Conservation (phyloP, 805 yeast species). For the Candida manassasensis region DNA sequence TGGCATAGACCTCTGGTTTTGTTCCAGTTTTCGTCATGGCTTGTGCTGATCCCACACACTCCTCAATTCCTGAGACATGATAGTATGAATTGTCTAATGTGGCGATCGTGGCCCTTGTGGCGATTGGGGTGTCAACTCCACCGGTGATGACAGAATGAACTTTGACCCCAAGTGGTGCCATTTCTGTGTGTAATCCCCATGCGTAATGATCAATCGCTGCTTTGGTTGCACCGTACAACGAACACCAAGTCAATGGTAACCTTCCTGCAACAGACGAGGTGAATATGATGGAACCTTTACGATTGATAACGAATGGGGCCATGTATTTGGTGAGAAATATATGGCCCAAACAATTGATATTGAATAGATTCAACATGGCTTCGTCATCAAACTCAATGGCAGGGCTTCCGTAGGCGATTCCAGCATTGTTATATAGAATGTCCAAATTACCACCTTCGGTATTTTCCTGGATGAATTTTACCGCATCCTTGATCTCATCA, state of each 20-base stretch:
- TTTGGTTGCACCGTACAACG: slow-evolving; percentile 32
- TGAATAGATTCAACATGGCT: slow-evolving; percentile 15
- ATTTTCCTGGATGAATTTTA: slow-evolving; percentile 15
- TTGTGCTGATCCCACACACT: slow-evolving; percentile 15
- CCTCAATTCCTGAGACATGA: slow-evolving; percentile 19
- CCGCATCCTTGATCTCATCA: slow-evolving; percentile 23
- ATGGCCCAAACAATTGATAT: slow-evolving; percentile 37
- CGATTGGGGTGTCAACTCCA: slow-evolving; percentile 24
- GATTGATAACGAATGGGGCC: slow-evolving; percentile 23
- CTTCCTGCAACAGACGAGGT: slow-evolving; percentile 30
- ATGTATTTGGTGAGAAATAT: slow-evolving; percentile 30
- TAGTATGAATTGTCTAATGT: slow-evolving; percentile 6
- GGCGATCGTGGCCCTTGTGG: not conserved
- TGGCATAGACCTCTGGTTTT: slow-evolving; percentile 22
- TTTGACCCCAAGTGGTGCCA: slow-evolving; percentile 31
- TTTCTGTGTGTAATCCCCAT: slow-evolving; percentile 24
- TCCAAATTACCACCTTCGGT: slow-evolving; percentile 30
- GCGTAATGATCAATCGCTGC: slow-evolving; percentile 36
- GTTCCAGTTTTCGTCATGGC: slow-evolving; percentile 19
- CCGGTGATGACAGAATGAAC: slow-evolving; percentile 37
- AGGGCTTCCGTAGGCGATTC: slow-evolving; percentile 24
- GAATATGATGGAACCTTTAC: slow-evolving; percentile 33
- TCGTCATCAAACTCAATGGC: slow-evolving; percentile 25
- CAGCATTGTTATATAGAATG: slow-evolving; percentile 39
- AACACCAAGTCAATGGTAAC: slow-evolving; percentile 27